phyloP scores from a whole-genome alignment of 345 rosid genomes.

The Eucalyptus polybractea region DNA sequence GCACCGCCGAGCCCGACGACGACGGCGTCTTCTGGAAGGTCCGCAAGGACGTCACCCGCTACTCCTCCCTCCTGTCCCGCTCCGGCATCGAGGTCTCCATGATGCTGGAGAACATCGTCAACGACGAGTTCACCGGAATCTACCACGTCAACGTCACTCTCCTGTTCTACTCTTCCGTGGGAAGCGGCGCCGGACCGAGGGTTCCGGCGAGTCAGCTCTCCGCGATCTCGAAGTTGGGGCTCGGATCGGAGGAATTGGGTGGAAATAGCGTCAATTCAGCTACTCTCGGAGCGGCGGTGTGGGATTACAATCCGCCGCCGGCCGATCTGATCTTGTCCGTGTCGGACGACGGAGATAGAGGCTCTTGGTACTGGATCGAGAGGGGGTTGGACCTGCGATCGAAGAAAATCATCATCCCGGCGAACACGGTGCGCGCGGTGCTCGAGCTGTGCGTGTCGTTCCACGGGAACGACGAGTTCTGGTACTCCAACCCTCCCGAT shows the following conservation, averaged over 20 bases:
- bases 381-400: constrained; percentile 25
- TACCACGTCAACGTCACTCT: constrained; percentile 58
- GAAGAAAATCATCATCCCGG: constrained; percentile 36
- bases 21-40: constrained; percentile 69
- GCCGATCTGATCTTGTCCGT: constrained; percentile 66
- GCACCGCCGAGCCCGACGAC: constrained; percentile 70
- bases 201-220: neutral
- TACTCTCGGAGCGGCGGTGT: neutral
- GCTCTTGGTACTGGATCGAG: constrained; percentile 63
- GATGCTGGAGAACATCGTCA: constrained; percentile 88
- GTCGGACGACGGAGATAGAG: constrained; percentile 16
- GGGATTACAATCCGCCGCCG: constrained; percentile 23
- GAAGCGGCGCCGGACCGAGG: constrained; percentile 1
- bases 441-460: constrained; percentile 64
- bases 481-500: constrained; percentile 86
- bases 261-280: neutral
- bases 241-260: neutral
- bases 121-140: constrained; percentile 56
- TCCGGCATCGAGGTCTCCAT: constrained; percentile 34
- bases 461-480: constrained; percentile 85
- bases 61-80: constrained; percentile 41
- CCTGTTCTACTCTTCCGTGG: constrained; percentile 27
- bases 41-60: constrained; percentile 67
- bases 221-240: neutral
- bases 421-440: constrained; percentile 37